These are phyloP conservation scores for Colletotrichum sp. DNA, from an alignment of 2,329 filamentous ascomycete species.

Conservation along the genomic window DNA sequence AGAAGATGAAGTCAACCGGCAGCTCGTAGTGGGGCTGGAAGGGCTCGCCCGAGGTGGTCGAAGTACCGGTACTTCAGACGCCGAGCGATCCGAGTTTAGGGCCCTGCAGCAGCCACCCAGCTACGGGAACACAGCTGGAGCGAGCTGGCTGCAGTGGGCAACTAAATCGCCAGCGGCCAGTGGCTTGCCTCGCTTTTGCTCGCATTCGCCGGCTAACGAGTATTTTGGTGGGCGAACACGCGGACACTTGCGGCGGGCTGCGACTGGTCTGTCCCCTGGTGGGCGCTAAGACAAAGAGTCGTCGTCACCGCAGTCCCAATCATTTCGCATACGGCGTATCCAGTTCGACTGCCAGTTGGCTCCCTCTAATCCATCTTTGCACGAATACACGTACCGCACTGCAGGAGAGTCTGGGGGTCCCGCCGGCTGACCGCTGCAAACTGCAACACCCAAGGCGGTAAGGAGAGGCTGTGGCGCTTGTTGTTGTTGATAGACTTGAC, in stretches of 20 bases:
- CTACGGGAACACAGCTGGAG: not conserved
- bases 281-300: conserved; percentile 10
- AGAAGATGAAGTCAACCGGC: not conserved
- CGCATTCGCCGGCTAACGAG: not conserved
- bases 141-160: not conserved
- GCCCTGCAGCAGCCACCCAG: not conserved
- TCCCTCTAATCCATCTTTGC: not conserved
- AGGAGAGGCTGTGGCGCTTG: not conserved
- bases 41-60: not conserved
- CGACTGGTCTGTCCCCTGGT: not conserved
- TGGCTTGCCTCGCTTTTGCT: not conserved
- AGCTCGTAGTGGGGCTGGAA: not conserved
- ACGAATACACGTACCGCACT: not conserved
- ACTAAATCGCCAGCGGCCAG: not conserved
- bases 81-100: not conserved
- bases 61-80: conserved; percentile 9
- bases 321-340: not conserved
- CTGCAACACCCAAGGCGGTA: not conserved
- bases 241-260: not conserved
- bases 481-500: not conserved
- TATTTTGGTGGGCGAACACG: not conserved
- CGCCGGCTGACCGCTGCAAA: not conserved
- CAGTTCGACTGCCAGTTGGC: not conserved
- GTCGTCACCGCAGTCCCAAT: conserved; percentile 13
- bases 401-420: not conserved